These are phyloP conservation scores for Calvatia gigantea DNA, from an alignment of 768 basidiomycete species.

Conservation along the genomic window DNA sequence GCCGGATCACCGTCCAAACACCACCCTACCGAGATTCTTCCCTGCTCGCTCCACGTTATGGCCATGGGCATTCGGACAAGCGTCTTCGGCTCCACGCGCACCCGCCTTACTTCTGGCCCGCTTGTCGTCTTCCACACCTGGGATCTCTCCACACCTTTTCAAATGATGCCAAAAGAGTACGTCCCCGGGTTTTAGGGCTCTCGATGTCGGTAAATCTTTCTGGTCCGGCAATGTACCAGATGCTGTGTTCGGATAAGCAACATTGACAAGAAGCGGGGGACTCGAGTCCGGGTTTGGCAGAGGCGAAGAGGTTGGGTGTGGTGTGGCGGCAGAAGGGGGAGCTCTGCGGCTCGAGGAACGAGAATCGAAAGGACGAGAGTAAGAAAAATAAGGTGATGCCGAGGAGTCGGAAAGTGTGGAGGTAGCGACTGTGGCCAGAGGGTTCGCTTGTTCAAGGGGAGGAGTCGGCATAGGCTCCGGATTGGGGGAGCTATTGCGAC, in stretches of 20 bases:
- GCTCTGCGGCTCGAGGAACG: constrained; percentile 7
- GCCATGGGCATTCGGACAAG: neutral
- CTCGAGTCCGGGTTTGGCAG: constrained; percentile 16
- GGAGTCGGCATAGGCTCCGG: constrained; percentile 36
- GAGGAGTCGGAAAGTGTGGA: constrained; percentile 26
- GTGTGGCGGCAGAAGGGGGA: constrained; percentile 10
- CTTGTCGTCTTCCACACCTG: constrained; percentile 59
- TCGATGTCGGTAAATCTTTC: constrained; percentile 34
- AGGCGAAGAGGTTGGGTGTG: constrained; percentile 13
- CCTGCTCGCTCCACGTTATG: constrained; percentile 6
- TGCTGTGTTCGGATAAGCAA: constrained; percentile 21
- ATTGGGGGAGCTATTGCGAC: constrained; percentile 25
- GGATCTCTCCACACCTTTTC: constrained; percentile 65
- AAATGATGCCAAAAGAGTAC: constrained; percentile 77
- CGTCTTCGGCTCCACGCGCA: neutral
- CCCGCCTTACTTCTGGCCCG: constrained; percentile 39
- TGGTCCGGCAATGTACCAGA: constrained; percentile 25
- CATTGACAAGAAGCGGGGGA: constrained; percentile 24
- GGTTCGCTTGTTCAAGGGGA: constrained; percentile 35
- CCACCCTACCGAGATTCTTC: constrained; percentile 6
- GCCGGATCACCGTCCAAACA: constrained; percentile 12
- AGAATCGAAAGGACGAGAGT: constrained; percentile 21
- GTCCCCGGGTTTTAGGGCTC: constrained; percentile 54
- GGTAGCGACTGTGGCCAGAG: constrained; percentile 18
- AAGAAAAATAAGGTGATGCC: neutral